Conservation (phyloP, 2,329 filamentous ascomycete species). For the Pseudogymnoascus sp. region DNA sequence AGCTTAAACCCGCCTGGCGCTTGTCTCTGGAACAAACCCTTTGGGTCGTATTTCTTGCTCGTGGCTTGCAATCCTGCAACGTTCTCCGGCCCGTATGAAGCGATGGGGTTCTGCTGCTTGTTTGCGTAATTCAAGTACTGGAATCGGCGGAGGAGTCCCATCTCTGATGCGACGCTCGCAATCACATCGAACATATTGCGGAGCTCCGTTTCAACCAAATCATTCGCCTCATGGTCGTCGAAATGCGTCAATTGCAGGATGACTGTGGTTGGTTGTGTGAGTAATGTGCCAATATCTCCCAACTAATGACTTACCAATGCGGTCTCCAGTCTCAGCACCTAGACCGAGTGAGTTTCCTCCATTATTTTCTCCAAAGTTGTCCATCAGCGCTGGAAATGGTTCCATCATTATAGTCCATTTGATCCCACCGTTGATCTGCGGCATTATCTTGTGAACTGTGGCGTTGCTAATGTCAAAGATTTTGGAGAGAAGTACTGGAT, state of each 20-base stretch:
- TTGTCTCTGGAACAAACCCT: conserved; percentile 21
- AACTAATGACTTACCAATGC: not conserved
- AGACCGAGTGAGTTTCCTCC: conserved; percentile 8
- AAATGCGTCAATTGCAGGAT: not conserved
- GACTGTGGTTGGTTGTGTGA: not conserved
- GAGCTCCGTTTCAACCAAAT: not conserved
- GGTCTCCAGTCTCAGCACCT: not conserved
- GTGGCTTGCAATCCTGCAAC: conserved; percentile 26
- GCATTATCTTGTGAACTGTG: conserved; percentile 7
- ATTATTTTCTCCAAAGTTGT: not conserved
- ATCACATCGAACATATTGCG: not conserved
- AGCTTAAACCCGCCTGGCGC: conserved; percentile 23
- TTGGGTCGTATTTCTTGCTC: conserved; percentile 30
- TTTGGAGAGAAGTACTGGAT: conserved; percentile 1
- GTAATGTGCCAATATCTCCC: not conserved
- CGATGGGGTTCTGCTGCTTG: conserved; percentile 8
- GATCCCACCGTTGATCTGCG: not conserved
- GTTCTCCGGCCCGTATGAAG: conserved; percentile 33
- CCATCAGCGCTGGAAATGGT: not conserved
- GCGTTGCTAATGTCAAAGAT: conserved; percentile 8
- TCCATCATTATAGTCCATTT: conserved; percentile 1
- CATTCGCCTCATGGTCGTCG: not conserved
- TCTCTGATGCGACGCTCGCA: not conserved
- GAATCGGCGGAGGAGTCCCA: conserved; percentile 10
- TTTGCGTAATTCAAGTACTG: conserved; percentile 13